Conservation (phyloP, 768 basidiomycete species). For the Lanmaoa pseudosensibilis region DNA sequence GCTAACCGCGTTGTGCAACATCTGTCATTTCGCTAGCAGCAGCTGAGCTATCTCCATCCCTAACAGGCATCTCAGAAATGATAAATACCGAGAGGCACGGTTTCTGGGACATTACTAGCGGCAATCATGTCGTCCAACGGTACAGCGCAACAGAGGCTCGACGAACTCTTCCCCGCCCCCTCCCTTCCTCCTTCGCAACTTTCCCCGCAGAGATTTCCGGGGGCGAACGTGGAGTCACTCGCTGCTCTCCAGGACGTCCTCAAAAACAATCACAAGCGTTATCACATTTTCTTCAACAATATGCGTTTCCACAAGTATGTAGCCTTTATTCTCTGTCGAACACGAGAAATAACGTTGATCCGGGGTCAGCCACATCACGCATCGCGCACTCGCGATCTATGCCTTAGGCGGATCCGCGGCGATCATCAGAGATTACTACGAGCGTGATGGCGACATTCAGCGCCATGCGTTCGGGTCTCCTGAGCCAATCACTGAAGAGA, state of each 20-base stretch:
- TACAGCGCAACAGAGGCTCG: conserved; percentile 4
- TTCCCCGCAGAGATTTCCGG: conserved; percentile 29
- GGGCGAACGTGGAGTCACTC: conserved; percentile 25
- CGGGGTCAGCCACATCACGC: conserved; percentile 26
- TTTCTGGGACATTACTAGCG: not conserved
- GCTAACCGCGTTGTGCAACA: too few relatives aligned
- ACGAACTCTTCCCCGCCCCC: conserved; percentile 27
- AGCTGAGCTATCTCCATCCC: too few relatives aligned
- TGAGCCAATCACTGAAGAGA: conserved; percentile 21
- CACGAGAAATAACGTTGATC: not conserved
- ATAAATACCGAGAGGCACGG: conserved; percentile 1
- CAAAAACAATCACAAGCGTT: conserved; percentile 47
- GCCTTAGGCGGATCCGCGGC: conserved; percentile 25
- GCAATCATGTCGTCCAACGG: conserved; percentile 13
- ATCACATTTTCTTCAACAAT: conserved; percentile 52
- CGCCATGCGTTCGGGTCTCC: conserved; percentile 28
- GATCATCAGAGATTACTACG: conserved; percentile 28
- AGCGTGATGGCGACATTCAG: conserved; percentile 21
- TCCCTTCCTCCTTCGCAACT: conserved; percentile 27
- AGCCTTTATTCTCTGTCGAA: not conserved
- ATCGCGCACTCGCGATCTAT: conserved; percentile 32
- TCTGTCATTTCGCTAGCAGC: too few relatives aligned
- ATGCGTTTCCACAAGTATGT: conserved; percentile 52
- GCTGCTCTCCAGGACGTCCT: conserved; percentile 33
- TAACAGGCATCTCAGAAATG: not conserved